These are phyloP conservation scores for Phytophthora idaei DNA, from an alignment of 352 stramenopile genomes.

Conservation along the genomic window DNA sequence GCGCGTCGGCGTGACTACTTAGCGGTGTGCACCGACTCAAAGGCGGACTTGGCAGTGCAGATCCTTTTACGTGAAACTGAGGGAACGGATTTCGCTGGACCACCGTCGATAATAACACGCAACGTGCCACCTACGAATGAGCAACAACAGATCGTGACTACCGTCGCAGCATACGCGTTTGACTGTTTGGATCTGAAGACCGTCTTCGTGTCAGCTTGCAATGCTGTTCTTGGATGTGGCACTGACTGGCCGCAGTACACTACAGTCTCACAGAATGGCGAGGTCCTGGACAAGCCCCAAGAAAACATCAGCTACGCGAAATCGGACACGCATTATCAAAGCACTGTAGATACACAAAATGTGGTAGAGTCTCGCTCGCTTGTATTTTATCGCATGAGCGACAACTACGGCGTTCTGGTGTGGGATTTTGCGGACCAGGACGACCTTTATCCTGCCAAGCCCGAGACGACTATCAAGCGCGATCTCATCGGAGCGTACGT, in stretches of 20 bases:
- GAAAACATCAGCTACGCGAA: slow-evolving; percentile 56
- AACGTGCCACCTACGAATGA: slow-evolving; percentile 23
- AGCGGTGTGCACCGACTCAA: slow-evolving; percentile 46
- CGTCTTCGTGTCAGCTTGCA: slow-evolving; percentile 50
- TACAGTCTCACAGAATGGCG: slow-evolving; percentile 27
- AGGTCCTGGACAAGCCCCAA: slow-evolving; percentile 43
- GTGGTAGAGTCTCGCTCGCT: slow-evolving; percentile 34
- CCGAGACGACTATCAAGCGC: slow-evolving; percentile 36
- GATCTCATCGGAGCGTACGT: slow-evolving; percentile 44
- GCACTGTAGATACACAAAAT: slow-evolving; percentile 6
- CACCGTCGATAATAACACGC: slow-evolving; percentile 46
- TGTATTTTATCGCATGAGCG: slow-evolving; percentile 33
- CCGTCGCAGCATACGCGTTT: slow-evolving; percentile 55
- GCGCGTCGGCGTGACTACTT: slow-evolving; percentile 54
- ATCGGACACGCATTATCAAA: slow-evolving; percentile 41
- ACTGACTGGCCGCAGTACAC: slow-evolving; percentile 55
- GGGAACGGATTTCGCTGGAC: slow-evolving; percentile 32
- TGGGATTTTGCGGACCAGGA: slow-evolving; percentile 46
- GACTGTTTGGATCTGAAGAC: slow-evolving; percentile 49
- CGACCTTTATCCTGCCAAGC: slow-evolving; percentile 33
- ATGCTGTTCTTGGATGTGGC: slow-evolving; percentile 46
- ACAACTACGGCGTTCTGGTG: slow-evolving; percentile 30
- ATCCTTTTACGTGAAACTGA: slow-evolving; percentile 59
- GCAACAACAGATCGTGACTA: slow-evolving; percentile 52
- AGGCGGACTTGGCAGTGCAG: slow-evolving; percentile 57